These are phyloP conservation scores for Eimeria zaria DNA, from an alignment of 169 alveolate species.

Conservation along the genomic window DNA sequence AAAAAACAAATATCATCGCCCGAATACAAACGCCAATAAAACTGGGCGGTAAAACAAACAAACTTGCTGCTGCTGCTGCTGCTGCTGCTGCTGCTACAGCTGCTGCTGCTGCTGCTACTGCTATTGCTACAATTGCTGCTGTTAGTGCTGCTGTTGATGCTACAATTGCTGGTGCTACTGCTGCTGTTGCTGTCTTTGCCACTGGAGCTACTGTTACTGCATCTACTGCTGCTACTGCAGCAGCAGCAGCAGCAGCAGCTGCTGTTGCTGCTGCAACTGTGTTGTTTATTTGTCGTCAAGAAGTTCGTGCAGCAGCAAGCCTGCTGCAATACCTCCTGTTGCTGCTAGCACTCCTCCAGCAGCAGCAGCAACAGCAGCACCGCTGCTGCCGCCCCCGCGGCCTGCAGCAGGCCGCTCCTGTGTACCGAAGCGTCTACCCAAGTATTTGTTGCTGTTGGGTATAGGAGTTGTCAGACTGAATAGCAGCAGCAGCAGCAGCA, in stretches of 20 bases:
- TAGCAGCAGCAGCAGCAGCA: slow-evolving; percentile 15
- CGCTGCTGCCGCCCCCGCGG: not conserved
- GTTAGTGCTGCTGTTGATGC: too few species aligned
- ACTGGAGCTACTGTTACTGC: not conserved
- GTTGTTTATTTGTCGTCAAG: not conserved
- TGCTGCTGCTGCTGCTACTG: too few species aligned
- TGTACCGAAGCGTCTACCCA: slow-evolving; percentile 1
- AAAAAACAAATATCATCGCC: not conserved
- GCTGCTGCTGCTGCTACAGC: too few species aligned
- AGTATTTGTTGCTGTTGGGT: slow-evolving; percentile 40
- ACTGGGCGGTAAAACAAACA: not conserved
- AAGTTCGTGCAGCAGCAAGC: not conserved
- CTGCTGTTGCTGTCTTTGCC: not conserved
- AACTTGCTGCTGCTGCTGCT: too few species aligned
- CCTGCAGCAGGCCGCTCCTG: not conserved
- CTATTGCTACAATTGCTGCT: too few species aligned
- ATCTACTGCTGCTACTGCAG: not conserved
- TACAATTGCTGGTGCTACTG: too few species aligned
- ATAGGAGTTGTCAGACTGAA: slow-evolving; percentile 20
- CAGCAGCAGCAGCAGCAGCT: not conserved
- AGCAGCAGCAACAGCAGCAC: slow-evolving; percentile 22
- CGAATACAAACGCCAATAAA: not conserved
- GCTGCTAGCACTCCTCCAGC: slow-evolving; percentile 39
- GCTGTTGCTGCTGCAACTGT: not conserved
- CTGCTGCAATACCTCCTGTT: slow-evolving; percentile 10